These are phyloP conservation scores for Talaromyces funiculosus DNA, from an alignment of 2,329 filamentous ascomycete species.

Conservation along the genomic window DNA sequence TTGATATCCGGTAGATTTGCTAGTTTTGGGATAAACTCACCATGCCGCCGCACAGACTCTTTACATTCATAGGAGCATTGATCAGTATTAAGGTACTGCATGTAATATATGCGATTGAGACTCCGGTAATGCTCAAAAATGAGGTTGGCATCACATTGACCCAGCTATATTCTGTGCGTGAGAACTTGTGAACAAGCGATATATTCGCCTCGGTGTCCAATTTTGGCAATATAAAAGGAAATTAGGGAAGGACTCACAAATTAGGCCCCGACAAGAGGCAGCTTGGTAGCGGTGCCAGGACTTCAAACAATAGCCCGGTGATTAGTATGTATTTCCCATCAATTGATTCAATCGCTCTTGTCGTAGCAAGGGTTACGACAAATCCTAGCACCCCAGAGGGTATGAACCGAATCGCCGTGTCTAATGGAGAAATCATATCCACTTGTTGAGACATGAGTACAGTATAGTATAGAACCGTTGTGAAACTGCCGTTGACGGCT, in stretches of 20 bases:
- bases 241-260: neutral
- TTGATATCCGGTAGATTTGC: neutral
- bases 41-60: neutral
- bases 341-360: neutral
- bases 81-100: conserved; percentile 39
- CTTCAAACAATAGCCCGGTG: neutral
- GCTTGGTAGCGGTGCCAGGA: neutral
- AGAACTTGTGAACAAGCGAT: neutral
- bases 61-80: conserved; percentile 11
- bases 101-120: conserved; percentile 39
- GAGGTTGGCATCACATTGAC: conserved; percentile 36
- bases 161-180: conserved; percentile 24
- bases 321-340: neutral
- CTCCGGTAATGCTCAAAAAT: conserved; percentile 36
- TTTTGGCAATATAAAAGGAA: neutral
- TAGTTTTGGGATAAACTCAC: neutral
- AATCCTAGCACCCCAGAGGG: neutral
- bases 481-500: neutral
- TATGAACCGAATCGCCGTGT: neutral
- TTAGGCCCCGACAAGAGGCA: neutral
- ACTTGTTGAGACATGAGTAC: neutral
- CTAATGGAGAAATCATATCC: neutral
- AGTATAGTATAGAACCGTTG: neutral
- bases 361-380: neutral
- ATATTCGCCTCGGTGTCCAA: neutral